Evolutionary conservation across 495 filamentous ascomycete species (phyloP).

Genomic region (Xylaria grammica): DNA sequence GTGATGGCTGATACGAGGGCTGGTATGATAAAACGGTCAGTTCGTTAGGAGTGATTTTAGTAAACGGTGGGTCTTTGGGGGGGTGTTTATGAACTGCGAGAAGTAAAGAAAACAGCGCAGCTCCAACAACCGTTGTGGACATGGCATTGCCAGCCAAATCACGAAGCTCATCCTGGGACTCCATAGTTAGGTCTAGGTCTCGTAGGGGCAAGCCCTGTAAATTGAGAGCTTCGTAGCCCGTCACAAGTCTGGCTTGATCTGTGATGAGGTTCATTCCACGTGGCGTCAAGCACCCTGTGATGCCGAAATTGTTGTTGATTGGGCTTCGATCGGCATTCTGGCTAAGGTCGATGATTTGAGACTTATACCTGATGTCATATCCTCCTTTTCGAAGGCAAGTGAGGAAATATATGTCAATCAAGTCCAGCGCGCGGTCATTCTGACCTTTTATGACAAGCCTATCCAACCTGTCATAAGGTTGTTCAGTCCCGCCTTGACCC

Average conservation of each 20-base stretch:
- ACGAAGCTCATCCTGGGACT: constrained; percentile 67
- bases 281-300: constrained; percentile 75
- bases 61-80: constrained; percentile 12
- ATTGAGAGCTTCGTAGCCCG: constrained; percentile 67
- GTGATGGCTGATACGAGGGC: constrained; percentile 8
- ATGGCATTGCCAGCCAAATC: constrained; percentile 87
- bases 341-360: constrained; percentile 67
- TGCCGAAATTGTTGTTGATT: constrained; percentile 50
- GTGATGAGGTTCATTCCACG: constrained; percentile 67
- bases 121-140: constrained; percentile 74
- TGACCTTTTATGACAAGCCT: constrained; percentile 27
- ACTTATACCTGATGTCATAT: constrained; percentile 70
- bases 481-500: constrained; percentile 54
- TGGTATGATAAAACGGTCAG: constrained; percentile 4
- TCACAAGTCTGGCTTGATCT: constrained; percentile 64
- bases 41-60: neutral
- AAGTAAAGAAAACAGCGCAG: constrained; percentile 56
- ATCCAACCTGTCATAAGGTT: constrained; percentile 62
- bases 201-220: constrained; percentile 76
- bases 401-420: constrained; percentile 67
- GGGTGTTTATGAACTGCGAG: constrained; percentile 35
- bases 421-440: constrained; percentile 67
- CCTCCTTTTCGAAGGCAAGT: neutral
- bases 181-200: constrained; percentile 64
- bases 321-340: constrained; percentile 72